Conservation (phyloP, 768 basidiomycete genomes). For the Psilocybe tampanensis region DNA sequence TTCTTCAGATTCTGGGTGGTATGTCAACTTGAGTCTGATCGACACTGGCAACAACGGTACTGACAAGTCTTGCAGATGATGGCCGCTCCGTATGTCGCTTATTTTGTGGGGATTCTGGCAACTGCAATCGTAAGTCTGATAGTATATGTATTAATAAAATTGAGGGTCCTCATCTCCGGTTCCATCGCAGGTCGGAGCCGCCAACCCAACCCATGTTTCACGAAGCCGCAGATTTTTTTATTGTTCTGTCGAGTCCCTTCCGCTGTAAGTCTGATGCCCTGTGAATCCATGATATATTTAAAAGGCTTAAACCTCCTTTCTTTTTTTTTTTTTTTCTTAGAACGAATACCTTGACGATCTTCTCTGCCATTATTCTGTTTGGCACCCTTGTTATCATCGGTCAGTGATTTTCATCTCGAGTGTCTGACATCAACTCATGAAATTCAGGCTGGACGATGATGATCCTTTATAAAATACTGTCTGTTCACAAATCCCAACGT, state of each 20-base stretch:
- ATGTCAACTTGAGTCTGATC: constrained; percentile 10
- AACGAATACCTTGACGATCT: constrained; percentile 41
- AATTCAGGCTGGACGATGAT: constrained; percentile 41
- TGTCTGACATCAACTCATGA: neutral
- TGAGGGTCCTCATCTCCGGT: neutral
- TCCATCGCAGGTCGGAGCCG: constrained; percentile 36
- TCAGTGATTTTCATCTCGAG: constrained; percentile 11
- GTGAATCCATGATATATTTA: neutral
- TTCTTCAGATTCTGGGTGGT: constrained; percentile 40
- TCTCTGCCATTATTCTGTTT: constrained; percentile 41
- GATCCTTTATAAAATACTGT: constrained; percentile 39
- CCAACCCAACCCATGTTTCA: constrained; percentile 36
- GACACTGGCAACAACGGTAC: neutral
- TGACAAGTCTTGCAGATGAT: constrained; percentile 35
- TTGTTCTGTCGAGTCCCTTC: constrained; percentile 42
- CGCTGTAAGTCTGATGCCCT: constrained; percentile 32
- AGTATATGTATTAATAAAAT: too few species aligned
- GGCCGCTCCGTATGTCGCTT: constrained; percentile 41
- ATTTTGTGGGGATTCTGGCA: constrained; percentile 36
- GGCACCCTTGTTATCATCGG: constrained; percentile 42
- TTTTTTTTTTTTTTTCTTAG: constrained; percentile 22
- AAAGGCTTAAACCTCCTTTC: neutral
- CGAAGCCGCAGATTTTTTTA: constrained; percentile 55
- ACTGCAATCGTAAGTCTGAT: constrained; percentile 40
- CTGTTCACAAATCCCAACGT: constrained; percentile 21